Evolutionary conservation across 169 alveolate genomes (phyloP), one percentile per base, ranked within the genome.

Genomic region (Plasmodium relictum): DNA sequence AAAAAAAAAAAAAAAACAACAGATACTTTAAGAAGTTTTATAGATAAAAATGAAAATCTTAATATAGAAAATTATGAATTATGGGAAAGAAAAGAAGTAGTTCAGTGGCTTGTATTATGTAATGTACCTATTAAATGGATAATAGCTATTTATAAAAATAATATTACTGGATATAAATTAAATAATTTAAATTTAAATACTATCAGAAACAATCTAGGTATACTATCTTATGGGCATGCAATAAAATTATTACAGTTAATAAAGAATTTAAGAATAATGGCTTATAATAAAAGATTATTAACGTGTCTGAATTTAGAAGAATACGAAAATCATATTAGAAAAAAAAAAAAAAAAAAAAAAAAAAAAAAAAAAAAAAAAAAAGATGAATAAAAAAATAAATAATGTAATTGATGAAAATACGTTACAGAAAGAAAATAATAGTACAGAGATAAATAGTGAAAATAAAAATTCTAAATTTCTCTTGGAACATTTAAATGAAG

Each of bases 151-250:
- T 80, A 80, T 72, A 80, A 59, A 80, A 80, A 68, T 80, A 80
- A 80, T 44, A 61, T 80, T 10, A 68, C 54, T 5, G 90, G 90
- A 0, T 2, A 20, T 18, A 68, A 10, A 31, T 65, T 80, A 12
- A 62, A 80, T 18, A 6, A 31, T 18, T n/a, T 80, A 12, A 68
- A 80, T 31, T 50, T 80, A 52, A 16, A 80, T 24, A 5, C 31
- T 0, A 18, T 80, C n/a, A 50, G 90, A 24, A 68, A 80, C 18
- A 31, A 80, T 16, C 24, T 80, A 7, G 90, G 85, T n/a, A 80
- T 80, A n/a, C 45, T 80, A 0, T 63, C 90, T n/a, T 80, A 54
- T 31, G 90, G 90, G 0, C 83, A 68, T 68, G 85, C 90, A 22
- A 80, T 80, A 0, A 80, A 80, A 54, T 16, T 80, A 8, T 61